Base-by-base conservation (phyloP, 2,329 filamentous ascomycete genomes). In the Capronia americana region DNA sequence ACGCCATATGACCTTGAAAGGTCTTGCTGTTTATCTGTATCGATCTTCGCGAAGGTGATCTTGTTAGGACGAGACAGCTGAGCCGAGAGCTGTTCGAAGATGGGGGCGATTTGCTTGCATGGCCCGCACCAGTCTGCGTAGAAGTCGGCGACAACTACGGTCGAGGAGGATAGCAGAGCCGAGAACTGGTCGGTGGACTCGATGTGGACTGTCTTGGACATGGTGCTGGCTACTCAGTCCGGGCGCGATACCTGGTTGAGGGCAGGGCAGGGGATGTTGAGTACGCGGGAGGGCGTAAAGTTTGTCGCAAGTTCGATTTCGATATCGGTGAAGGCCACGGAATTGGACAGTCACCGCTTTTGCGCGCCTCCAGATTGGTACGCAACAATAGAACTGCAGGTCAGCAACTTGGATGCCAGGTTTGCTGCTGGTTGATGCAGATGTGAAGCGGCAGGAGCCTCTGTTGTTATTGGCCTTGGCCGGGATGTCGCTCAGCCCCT, bases 111-210 rank as follows among this genome's bases (percentile, higher is more conserved):
- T 70, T 87, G 84, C 74, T 92, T 91, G 86, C 93, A 96, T 75
- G 92, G 91, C 38, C 83, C 89, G 76, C 91, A 96, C 89, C 91
- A 95, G 75, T 92, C 89, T 74, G 93, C 92, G 75, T 92, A 94
- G 84, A 97, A 97, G 81, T 97, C 92, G 75, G 90, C 89, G 62
- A 98, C 89, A 50, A 98, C 92, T 66, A 97, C 87, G 71, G 86
- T 87, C 38, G 91, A 93, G 63, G 85, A 87, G 68, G 86, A 85
- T 68, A 97, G 84, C 67, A 95, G 79, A 34, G 81, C 79, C 73
- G 84, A 85, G 74, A 96, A 90, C 75, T 94, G 88, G 74, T 83
- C 82, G 14, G 85, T 79, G 1, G 91, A 93, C 67, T 82, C 81
- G 73, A 94, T 89, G 12, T 81, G 73, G 61, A 83, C 74, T 61